Percentiles rank a stretch among this genome's conserved stretches.
Evolutionary conservation across 2,329 filamentous ascomycete species (phyloP).

Genomic region (Alternaria ventricosa): DNA sequence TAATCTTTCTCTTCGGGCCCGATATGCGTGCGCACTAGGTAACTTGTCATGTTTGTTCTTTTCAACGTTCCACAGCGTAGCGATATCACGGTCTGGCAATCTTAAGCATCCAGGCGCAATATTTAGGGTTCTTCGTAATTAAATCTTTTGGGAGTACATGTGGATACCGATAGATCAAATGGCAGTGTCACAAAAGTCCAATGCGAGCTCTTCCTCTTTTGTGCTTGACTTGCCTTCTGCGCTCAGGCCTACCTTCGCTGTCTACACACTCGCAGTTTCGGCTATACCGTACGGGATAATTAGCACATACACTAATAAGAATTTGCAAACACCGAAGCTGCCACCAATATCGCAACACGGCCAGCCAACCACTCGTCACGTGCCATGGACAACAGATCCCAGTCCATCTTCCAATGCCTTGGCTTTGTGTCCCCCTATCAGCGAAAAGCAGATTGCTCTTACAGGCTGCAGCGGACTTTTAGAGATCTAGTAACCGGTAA

Average conservation of each 20-base stretch:
- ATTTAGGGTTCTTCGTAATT: background rate
- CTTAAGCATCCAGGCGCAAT: background rate
- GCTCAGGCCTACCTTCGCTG: too few species aligned
- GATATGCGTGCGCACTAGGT: background rate
- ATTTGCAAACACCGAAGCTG: too few species aligned
- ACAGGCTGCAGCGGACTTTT: too few species aligned
- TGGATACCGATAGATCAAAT: background rate
- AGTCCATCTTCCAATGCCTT: background rate
- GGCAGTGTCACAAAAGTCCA: background rate
- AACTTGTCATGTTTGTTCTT: background rate
- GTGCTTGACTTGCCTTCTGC: background rate
- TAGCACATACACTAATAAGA: too few species aligned
- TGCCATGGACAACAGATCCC: background rate
- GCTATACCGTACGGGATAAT: too few species aligned
- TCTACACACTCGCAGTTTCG: too few species aligned
- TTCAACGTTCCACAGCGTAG: background rate
- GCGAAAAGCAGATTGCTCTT: too few species aligned
- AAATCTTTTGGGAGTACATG: background rate
- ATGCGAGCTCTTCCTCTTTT: background rate
- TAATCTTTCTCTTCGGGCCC: background rate
- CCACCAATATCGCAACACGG: too few species aligned
- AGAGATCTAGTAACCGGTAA: too few species aligned
- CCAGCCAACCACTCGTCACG: too few species aligned
- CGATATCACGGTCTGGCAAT: background rate
- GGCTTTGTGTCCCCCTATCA: background rate